Evolutionary conservation across 2,329 filamentous ascomycete genomes (phyloP), one percentile per base, ranked within the genome.

Genomic region (Trichoderma asperellum): DNA sequence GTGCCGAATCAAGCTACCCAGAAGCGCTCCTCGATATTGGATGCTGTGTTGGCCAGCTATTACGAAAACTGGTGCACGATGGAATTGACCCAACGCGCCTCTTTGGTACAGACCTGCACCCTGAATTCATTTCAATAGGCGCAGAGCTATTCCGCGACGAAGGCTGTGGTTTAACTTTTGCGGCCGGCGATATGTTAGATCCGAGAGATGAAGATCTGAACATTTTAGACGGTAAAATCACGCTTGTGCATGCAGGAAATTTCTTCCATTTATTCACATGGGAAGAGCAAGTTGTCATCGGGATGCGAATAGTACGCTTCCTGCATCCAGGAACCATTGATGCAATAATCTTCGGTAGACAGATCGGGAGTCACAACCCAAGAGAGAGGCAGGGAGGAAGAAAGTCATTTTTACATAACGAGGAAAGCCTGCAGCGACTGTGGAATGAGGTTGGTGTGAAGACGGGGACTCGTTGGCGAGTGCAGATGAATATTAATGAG

Each of bases 241-340:
- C 49, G 18, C 11, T 64, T 29, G 6, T 64, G 14, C 61, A 64
- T 43, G 61, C 49, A 12, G 61, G 43, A 6, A 64, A 64, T 40
- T 64, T 64, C 16, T 64, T 64, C 24, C 61, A 64, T n/a, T n/a
- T 64, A 21, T 64, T 64, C 24, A 43, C 49, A 16, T 64, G 61
- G 61, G 61, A 64, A 24, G 24, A 55, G 14, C 61, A 64, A 37
- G 49, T 64, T n/a, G 40, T 55, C 5, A 55, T 40, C 5, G 61
- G 61, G 4, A 21, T 32, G 34, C 21, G 61, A 29, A 43, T 64
- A 64, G 14, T 16, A 14, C 49, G 61, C 32, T 64, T 64, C 29
- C 3, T 64, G 18, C 49, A 32, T 18, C 61, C 61, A 0, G 61
- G 49, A 16, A 32, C 34, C 2, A 29, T 14, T 18, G 24, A 64